These are phyloP conservation scores for Schizothecium vesticola DNA, from an alignment of 495 filamentous ascomycete species.

Conservation along the genomic window DNA sequence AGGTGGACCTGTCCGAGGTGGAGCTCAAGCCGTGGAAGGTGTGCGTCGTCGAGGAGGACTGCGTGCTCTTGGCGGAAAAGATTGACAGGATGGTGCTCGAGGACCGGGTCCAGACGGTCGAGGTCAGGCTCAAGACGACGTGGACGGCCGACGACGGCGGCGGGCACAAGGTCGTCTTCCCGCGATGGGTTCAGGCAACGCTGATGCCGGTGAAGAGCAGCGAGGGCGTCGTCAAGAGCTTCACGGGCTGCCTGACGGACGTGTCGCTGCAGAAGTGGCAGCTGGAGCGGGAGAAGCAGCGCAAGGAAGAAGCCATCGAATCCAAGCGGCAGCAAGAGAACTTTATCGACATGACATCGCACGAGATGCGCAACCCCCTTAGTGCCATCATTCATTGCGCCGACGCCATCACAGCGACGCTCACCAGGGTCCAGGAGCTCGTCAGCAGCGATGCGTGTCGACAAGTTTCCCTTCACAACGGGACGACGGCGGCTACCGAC, in stretches of 20 bases:
- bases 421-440: conserved; percentile 27
- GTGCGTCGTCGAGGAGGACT: conserved; percentile 31
- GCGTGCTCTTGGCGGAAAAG: conserved; percentile 20
- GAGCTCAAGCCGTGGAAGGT: conserved; percentile 34
- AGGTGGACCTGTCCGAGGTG: conserved; percentile 26
- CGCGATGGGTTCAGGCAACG: conserved; percentile 32
- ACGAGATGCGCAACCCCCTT: conserved; percentile 73
- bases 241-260: conserved; percentile 36
- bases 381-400: conserved; percentile 68
- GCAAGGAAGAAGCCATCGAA: conserved; percentile 42
- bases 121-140: conserved; percentile 31
- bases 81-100: conserved; percentile 25
- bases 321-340: conserved; percentile 53
- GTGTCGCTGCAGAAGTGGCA: conserved; percentile 37
- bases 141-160: conserved; percentile 28
- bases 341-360: conserved; percentile 74
- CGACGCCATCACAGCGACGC: conserved; percentile 43
- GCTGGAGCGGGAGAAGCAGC: conserved; percentile 32
- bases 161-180: conserved; percentile 25
- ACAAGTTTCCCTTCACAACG: neutral
- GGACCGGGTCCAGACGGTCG: conserved; percentile 27
- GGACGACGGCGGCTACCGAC: neutral
- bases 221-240: conserved; percentile 30
- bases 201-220: conserved; percentile 30
- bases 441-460: conserved; percentile 7